Percentiles rank a stretch among this genome's conserved stretches.
phyloP scores from a whole-genome alignment of 768 basidiomycete genomes.

The Sarcomyxa edulis region DNA sequence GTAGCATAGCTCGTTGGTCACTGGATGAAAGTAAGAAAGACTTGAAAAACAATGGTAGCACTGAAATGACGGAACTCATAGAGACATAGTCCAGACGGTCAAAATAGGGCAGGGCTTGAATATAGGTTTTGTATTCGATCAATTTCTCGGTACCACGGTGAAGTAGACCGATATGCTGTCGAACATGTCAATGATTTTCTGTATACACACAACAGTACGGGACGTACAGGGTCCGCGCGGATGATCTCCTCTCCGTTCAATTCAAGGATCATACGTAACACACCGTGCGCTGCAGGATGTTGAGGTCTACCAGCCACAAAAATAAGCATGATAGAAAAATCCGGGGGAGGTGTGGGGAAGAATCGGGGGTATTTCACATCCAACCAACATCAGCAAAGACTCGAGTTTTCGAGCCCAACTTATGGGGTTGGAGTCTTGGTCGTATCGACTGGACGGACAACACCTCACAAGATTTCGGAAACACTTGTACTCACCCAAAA shows the following conservation, averaged over 20 bases:
- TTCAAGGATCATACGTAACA: constrained; percentile 94
- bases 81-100: constrained; percentile 99
- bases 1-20: constrained; percentile 99
- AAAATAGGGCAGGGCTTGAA: constrained; percentile 96
- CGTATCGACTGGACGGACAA: too few species aligned
- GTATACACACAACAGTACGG: too few species aligned
- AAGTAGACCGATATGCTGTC: constrained; percentile 87
- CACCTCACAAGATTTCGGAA: too few species aligned
- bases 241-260: constrained; percentile 96
- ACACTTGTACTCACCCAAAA: constrained; percentile 91
- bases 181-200: constrained; percentile 9
- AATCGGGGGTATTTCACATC: too few species aligned
- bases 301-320: constrained; percentile 61
- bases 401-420: too few species aligned
- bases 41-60: neutral
- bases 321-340: too few species aligned
- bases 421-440: too few species aligned
- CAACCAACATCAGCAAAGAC: too few species aligned
- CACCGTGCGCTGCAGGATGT: constrained; percentile 98
- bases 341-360: too few species aligned
- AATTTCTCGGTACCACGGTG: constrained; percentile 98
- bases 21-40: constrained; percentile 31
- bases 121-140: constrained; percentile 98
- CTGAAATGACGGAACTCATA: constrained; percentile 73
- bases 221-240: constrained; percentile 73